Percentiles rank a stretch among this genome's conserved stretches.
phyloP scores from a whole-genome alignment of 768 basidiomycete species.

The Mrakia blollopis region DNA sequence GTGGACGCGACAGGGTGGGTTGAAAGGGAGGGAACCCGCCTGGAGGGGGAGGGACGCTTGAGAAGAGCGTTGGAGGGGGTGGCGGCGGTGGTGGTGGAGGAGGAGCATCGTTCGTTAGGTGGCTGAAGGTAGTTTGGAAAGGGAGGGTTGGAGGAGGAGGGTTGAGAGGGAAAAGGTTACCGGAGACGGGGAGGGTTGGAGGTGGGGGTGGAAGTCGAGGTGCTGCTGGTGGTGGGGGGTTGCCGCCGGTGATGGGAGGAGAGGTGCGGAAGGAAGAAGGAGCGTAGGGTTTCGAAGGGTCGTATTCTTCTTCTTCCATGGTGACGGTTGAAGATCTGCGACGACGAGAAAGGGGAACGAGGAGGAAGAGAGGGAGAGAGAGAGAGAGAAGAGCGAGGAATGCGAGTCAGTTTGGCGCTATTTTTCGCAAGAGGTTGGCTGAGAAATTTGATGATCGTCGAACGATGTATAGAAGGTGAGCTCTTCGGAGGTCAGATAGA shows the following conservation, averaged over 20 bases:
- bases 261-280: not conserved
- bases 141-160: slow-evolving; percentile 11
- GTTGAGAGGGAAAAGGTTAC: not conserved
- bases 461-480: no score
- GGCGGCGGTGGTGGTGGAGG: not conserved
- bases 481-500: not conserved
- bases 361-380: not conserved
- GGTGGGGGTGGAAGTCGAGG: slow-evolving; percentile 14
- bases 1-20: not conserved
- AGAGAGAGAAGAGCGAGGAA: slow-evolving; percentile 12
- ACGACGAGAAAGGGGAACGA: not conserved
- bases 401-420: not conserved
- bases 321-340: not conserved
- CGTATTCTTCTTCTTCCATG: slow-evolving; percentile 25
- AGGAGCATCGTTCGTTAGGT: not conserved
- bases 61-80: slow-evolving; percentile 19
- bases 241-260: not conserved
- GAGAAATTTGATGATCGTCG: no score
- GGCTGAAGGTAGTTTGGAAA: no score
- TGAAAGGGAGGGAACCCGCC: not conserved
- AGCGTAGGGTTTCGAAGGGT: slow-evolving; percentile 22
- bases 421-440: no score
- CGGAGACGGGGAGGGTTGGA: slow-evolving; percentile 4
- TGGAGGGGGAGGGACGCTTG: not conserved
- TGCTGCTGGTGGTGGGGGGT: not conserved